phyloP scores from a whole-genome alignment of 768 basidiomycete species.

The Termitomyces bulborhizus region DNA sequence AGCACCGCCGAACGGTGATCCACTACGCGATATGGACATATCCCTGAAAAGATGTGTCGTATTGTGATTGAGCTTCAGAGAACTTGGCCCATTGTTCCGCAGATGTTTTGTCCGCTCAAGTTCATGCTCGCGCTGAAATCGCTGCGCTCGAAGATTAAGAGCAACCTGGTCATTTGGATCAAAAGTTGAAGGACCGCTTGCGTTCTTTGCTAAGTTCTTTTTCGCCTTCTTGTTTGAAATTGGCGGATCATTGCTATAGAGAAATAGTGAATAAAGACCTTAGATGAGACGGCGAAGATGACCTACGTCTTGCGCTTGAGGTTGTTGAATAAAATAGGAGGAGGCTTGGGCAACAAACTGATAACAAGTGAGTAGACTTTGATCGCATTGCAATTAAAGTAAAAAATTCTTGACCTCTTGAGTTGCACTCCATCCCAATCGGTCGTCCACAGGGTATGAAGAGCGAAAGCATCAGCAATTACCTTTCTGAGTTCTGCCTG shows the following conservation, averaged over 20 bases:
- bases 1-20: conserved; percentile 40
- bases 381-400: not conserved
- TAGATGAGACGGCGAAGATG: not conserved
- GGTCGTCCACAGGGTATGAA: conserved; percentile 84
- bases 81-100: conserved; percentile 27
- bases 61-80: conserved; percentile 40
- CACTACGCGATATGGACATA: conserved; percentile 39
- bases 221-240: conserved; percentile 42
- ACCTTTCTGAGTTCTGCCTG: conserved; percentile 94
- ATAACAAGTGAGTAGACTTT: conserved; percentile 11
- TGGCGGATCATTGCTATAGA: conserved; percentile 31
- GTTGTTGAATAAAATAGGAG: conserved; percentile 34
- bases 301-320: conserved; percentile 69
- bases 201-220: conserved; percentile 11
- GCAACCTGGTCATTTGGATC: conserved; percentile 65
- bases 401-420: conserved; percentile 55
- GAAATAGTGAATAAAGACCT: not conserved
- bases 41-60: conserved; percentile 49
- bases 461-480: conserved; percentile 88
- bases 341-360: conserved; percentile 51
- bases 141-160: conserved; percentile 71
- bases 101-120: conserved; percentile 65
- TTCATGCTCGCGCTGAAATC: conserved; percentile 89
- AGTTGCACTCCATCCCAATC: conserved; percentile 90
- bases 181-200: conserved; percentile 21